Evolutionary conservation across 768 basidiomycete species (phyloP).

Genomic region (Sarcomyxa edulis): DNA sequence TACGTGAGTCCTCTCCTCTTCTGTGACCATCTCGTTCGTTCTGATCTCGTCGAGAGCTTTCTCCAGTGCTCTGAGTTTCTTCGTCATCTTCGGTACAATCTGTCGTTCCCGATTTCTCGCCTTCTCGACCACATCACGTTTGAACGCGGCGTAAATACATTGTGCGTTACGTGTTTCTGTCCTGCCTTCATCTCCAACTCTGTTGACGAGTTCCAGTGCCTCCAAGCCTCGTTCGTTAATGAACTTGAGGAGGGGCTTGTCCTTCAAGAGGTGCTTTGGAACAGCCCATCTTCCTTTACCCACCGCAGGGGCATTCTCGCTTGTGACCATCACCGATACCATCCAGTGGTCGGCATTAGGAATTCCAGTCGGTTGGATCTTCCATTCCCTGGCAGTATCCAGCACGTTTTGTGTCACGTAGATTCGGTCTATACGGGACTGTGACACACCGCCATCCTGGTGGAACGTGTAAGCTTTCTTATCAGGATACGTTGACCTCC

Average conservation of each 20-base stretch:
- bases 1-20: too few relatives aligned
- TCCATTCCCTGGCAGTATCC: constrained; percentile 17
- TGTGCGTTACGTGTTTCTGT: constrained; percentile 7
- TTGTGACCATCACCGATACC: constrained; percentile 16
- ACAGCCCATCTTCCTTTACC: constrained; percentile 28
- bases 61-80: background rate
- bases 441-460: constrained; percentile 9
- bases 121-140: background rate
- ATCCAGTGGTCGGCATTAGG: constrained; percentile 24
- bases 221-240: background rate
- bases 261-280: constrained; percentile 13
- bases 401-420: constrained; percentile 16
- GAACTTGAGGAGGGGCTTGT: constrained; percentile 10
- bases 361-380: constrained; percentile 14
- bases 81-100: constrained; percentile 4
- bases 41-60: background rate
- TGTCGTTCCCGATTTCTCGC: constrained; percentile 9
- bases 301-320: constrained; percentile 15
- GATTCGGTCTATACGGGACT: constrained; percentile 30
- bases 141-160: constrained; percentile 4
- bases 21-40: background rate
- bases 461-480: constrained; percentile 20
- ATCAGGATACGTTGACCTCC: constrained; percentile 18
- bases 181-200: constrained; percentile 2
- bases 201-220: background rate